Conservation (phyloP, 202 grass and related monocot genomes). For the Bolboschoenoplectus hybrid region DNA sequence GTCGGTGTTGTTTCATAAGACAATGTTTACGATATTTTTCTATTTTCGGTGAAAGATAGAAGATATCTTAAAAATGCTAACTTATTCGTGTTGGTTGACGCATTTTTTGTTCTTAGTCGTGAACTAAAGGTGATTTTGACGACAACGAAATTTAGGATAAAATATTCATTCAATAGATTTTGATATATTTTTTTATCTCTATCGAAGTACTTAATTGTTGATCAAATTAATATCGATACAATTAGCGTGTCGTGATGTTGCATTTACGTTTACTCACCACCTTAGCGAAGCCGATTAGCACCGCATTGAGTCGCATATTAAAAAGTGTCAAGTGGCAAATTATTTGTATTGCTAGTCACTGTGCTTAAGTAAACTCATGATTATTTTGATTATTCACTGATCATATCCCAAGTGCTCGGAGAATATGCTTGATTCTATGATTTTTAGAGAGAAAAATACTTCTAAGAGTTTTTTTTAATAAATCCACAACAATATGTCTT, state of each 20-base stretch:
- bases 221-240: neutral
- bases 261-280: neutral
- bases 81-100: neutral
- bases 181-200: neutral
- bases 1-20: neutral
- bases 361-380: neutral
- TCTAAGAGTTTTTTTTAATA: neutral
- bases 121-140: no score
- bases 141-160: neutral
- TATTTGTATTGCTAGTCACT: neutral
- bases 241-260: neutral
- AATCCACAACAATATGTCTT: neutral
- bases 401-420: neutral
- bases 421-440: constrained; percentile 23
- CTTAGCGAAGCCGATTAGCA: neutral
- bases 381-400: neutral
- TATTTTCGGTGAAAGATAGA: neutral
- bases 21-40: neutral
- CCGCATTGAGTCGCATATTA: neutral
- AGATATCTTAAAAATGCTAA: neutral
- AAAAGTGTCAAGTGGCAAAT: neutral
- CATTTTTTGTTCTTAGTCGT: neutral
- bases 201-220: neutral
- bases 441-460: neutral
- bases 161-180: neutral